Conservation (phyloP, 768 basidiomycete genomes). For the Lentinula boryana region DNA sequence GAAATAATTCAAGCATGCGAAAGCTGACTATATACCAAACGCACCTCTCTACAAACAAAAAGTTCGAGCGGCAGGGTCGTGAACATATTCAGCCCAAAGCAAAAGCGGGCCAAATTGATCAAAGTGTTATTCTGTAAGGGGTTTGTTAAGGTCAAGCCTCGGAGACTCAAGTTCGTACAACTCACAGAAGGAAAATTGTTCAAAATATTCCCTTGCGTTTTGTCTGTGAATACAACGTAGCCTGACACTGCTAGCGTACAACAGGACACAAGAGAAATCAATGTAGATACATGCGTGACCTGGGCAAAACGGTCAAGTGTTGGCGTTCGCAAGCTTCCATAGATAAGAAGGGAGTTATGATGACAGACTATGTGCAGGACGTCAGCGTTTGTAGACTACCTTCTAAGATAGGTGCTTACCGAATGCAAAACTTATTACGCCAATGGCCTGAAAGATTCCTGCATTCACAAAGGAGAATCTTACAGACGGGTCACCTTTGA, state of each 20-base stretch:
- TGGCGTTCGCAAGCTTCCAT: slow-evolving; percentile 87
- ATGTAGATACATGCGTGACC: slow-evolving; percentile 90
- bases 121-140: slow-evolving; percentile 64
- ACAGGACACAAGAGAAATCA: slow-evolving; percentile 80
- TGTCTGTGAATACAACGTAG: slow-evolving; percentile 85
- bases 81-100: slow-evolving; percentile 96
- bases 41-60: slow-evolving; percentile 94
- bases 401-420: slow-evolving; percentile 22
- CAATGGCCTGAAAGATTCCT: slow-evolving; percentile 91
- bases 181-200: slow-evolving; percentile 84
- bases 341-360: slow-evolving; percentile 96
- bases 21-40: neutral
- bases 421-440: slow-evolving; percentile 95
- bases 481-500: slow-evolving; percentile 72
- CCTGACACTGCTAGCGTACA: slow-evolving; percentile 79
- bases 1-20: neutral
- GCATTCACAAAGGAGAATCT: slow-evolving; percentile 72
- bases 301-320: slow-evolving; percentile 90
- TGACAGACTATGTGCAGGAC: slow-evolving; percentile 66
- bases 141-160: neutral
- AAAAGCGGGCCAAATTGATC: slow-evolving; percentile 93
- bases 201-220: slow-evolving; percentile 91
- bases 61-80: slow-evolving; percentile 93
- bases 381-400: neutral
- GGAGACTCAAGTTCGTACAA: neutral